phyloP scores from a whole-genome alignment of 2,329 filamentous ascomycete genomes.

The Leptographium lundbergii region DNA sequence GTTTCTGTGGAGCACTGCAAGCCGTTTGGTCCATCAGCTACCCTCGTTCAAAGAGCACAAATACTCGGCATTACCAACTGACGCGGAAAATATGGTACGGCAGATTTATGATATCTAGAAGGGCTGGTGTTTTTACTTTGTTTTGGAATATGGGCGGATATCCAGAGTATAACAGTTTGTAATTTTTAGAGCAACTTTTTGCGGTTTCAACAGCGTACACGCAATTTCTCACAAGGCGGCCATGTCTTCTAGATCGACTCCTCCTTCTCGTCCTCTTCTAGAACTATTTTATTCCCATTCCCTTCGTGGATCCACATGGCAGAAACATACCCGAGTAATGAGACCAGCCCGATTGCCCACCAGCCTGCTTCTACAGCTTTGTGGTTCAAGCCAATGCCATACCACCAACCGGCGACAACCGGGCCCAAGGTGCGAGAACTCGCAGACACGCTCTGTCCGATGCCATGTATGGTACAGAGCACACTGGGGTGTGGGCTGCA shows the following conservation, averaged over 20 bases:
- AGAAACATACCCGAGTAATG: conserved; percentile 42
- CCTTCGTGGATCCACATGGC: conserved; percentile 53
- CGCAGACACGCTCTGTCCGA: conserved; percentile 34
- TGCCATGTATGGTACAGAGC: conserved; percentile 35
- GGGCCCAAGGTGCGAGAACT: conserved; percentile 37
- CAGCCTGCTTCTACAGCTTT: conserved; percentile 34
- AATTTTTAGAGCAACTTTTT: background rate
- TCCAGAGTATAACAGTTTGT: background rate
- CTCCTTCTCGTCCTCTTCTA: conserved; percentile 27
- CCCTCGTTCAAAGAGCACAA: background rate
- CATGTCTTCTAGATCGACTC: background rate
- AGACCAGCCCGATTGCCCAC: conserved; percentile 36
- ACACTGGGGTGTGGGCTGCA: conserved; percentile 44
- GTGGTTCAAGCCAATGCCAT: conserved; percentile 30
- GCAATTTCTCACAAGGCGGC: background rate
- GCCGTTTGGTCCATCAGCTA: background rate
- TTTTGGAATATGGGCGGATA: background rate
- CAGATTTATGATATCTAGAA: background rate
- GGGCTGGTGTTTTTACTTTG: background rate
- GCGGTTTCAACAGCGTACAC: background rate
- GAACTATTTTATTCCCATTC: conserved; percentile 44
- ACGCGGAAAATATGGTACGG: background rate
- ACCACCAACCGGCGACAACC: conserved; percentile 35
- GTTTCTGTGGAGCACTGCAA: background rate
- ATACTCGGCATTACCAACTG: background rate